Base-by-base conservation (phyloP, 257 asterid genomes). In the Petunia secreta region DNA sequence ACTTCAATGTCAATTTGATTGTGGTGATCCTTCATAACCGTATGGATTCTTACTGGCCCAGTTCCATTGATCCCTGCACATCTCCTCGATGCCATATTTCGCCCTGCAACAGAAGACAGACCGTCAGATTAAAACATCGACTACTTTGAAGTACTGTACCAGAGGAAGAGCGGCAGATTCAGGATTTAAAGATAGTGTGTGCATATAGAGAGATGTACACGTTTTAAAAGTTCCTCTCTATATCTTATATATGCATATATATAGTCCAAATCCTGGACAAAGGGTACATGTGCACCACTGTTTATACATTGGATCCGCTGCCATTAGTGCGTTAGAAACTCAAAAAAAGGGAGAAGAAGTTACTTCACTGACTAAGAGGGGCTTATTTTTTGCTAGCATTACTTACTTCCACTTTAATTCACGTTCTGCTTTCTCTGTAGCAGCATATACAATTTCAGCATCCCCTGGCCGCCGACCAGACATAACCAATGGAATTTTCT, bases 1-100 rank as follows among this genome's bases (percentile, higher is more conserved):
- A 3, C 1, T 25, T 71, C 77, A 71, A 60, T 71, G 46, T 48
- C 44, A 50, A 40, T 71, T 71, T 10, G 77, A 34, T 48, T 89
- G 91, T 7, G 86, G 74, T 34, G 83, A 67, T 52, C 78, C 73
- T 14, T 37, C 87, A 80, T 95, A 95, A 64, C 99, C 99, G 36
- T 87, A 93, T 2, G 99, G 98, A 81, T 95, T 95, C 87, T 92
- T 92, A 95, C 94, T 90, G 15, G 99, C 97, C 99, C 98, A 95
- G 83, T 93, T 95, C 99, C 99, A 95, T 75, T 92, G 98, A 86
- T 93, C 98, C 77, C 93, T 57, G 82, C 98, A 95, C 97, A 93
- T 92, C 89, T 92, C 98, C 8, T 90, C 92, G 10, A 92, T 86
- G 15, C 92, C 97, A 80, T 79, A 92, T 73, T 95, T 95, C 11